Evolutionary conservation across 495 filamentous ascomycete species (phyloP), one percentile per base, ranked within the genome.

Genomic region (Trichoderma reesei): DNA sequence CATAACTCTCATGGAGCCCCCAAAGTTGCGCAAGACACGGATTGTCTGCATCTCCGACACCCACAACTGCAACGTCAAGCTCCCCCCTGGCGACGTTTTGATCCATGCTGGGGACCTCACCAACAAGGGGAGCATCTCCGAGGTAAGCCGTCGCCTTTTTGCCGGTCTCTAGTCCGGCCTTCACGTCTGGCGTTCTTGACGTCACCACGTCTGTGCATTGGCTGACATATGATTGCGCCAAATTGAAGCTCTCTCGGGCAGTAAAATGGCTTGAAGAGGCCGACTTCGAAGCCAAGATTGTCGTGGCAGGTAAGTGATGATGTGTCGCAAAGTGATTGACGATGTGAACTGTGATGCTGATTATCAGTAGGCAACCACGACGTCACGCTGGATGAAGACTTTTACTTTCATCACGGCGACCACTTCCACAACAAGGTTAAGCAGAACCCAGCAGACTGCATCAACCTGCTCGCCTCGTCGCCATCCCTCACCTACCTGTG

Each of bases 71-170:
- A 79, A 76, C 8, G 69, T 80, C 67, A 79, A 81, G 33, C 76
- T 96, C 3, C 94, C 93, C 6, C 80, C 84, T 34, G 93, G 92
- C 14, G 93, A 98, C 68, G 83, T 98, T 3, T 78, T 98, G 18
- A 89, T 98, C 46, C 94, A 97, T 69, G 90, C 92, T 8, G 93
- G 93, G 8, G 93, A 98, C 72, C 79, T 97, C 42, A 87, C 87
- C 48, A 94, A 94, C 66, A 83, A 85, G 68, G 93, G 93, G 46
- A 90, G 85, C 54, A 82, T 71, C 63, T 75, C 74, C 5, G 74
- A 76, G 69, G 74, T 74, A 68, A 3, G 38, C 48, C 16, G 46
- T 16, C 38, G 4, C 11, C 16, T n/a, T 34, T 65, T 18, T 9
- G n/a, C 10, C 13, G 42, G 42, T 9, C 16, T 9, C 61, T 20